These are phyloP conservation scores for Waltergamsia citrina DNA, from an alignment of 2,329 filamentous ascomycete genomes.

Conservation along the genomic window DNA sequence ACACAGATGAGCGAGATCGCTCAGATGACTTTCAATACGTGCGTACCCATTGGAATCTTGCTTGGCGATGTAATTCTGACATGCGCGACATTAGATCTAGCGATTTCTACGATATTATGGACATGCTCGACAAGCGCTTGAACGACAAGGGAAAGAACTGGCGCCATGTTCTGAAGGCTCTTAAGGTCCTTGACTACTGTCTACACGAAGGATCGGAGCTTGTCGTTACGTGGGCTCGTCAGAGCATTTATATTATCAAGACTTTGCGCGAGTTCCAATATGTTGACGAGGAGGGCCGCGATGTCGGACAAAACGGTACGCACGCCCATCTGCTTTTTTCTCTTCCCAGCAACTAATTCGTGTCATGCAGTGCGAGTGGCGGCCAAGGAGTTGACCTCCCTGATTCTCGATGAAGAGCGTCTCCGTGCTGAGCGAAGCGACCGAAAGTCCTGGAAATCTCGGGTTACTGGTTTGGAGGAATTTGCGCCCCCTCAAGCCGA, in stretches of 20 bases:
- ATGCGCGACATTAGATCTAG: slow-evolving; percentile 53
- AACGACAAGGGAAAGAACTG: slow-evolving; percentile 99
- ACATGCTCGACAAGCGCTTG: slow-evolving; percentile 96
- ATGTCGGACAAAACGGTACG: slow-evolving; percentile 94
- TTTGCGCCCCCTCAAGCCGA: slow-evolving; percentile 41
- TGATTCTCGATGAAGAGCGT: slow-evolving; percentile 90
- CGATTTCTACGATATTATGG: slow-evolving; percentile 99
- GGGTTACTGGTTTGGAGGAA: slow-evolving; percentile 88
- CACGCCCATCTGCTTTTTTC: slow-evolving; percentile 1
- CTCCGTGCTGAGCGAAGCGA: slow-evolving; percentile 84
- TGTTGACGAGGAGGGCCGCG: slow-evolving; percentile 86
- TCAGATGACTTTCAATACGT: slow-evolving; percentile 97
- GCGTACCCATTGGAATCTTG: slow-evolving; percentile 27
- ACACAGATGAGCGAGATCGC: slow-evolving; percentile 99
- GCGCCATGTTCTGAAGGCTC: slow-evolving; percentile 93
- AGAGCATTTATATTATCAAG: slow-evolving; percentile 98
- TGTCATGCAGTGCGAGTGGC: slow-evolving; percentile 84
- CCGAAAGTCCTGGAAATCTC: slow-evolving; percentile 91
- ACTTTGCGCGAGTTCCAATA: slow-evolving; percentile 96
- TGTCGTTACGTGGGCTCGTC: slow-evolving; percentile 94
- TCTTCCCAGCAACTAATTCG: slow-evolving; percentile 9
- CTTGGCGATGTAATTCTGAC: slow-evolving; percentile 2
- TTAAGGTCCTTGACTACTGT: slow-evolving; percentile 97
- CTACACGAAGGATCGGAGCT: slow-evolving; percentile 94
- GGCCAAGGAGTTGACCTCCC: slow-evolving; percentile 86